Conservation (phyloP, 441 rosid species). For the Populus trichocarpa region DNA sequence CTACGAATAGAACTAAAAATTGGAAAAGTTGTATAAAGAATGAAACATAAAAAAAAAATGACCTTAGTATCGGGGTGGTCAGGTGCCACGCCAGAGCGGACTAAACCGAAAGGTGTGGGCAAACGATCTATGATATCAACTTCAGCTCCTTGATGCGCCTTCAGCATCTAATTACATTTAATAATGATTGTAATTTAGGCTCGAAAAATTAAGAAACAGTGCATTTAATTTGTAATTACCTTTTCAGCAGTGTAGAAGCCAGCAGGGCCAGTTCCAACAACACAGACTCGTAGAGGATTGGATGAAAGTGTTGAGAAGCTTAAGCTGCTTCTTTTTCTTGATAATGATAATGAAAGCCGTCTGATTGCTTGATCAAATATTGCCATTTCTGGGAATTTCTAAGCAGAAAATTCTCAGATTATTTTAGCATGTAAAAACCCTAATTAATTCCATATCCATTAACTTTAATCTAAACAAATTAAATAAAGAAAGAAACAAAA, state of each 20-base stretch:
- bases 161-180: slow-evolving; percentile 47
- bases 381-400: not conserved
- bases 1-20: too few relatives aligned
- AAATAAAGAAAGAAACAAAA: too few relatives aligned
- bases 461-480: not conserved
- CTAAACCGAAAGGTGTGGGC: slow-evolving; percentile 90
- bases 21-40: not conserved
- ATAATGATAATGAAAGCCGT: not conserved
- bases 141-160: slow-evolving; percentile 55
- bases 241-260: slow-evolving; percentile 92
- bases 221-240: slow-evolving; percentile 26
- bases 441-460: not conserved
- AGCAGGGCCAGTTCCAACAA: slow-evolving; percentile 96
- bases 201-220: not conserved
- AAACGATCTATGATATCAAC: slow-evolving; percentile 86
- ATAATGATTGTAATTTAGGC: not conserved
- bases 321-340: not conserved
- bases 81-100: slow-evolving; percentile 90
- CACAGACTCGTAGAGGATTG: slow-evolving; percentile 64
- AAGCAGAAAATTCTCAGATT: not conserved
- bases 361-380: not conserved
- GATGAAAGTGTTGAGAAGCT: slow-evolving; percentile 41
- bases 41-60: not conserved
- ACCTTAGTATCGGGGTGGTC: slow-evolving; percentile 99
- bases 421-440: too few relatives aligned